Evolutionary conservation across 371 early-diverging fungal species (phyloP), one percentile per base, ranked within the genome.

Genomic region (Lichtheimia ramosa): DNA sequence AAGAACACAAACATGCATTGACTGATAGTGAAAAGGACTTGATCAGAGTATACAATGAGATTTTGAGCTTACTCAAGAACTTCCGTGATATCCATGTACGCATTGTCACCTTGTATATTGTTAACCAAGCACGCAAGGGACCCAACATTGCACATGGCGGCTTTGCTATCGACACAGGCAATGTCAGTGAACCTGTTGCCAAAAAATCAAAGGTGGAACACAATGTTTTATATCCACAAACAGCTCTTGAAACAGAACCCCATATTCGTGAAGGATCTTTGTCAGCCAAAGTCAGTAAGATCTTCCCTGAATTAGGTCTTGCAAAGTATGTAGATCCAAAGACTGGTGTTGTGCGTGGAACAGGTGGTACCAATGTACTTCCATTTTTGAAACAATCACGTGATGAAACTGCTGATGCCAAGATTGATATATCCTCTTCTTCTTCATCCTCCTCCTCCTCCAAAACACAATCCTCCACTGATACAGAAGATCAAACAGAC

Each of bases 341-440:
- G 41, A 64, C 75, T 2, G 75, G 83, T 23, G 83, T 89, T 13
- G 87, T 90, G 8, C 85, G 91, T 12, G 97, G 97, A 27, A 96
- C 98, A 0, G 98, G 98, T n/a, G 98, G 98, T 25, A 96, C 96
- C 3, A 91, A 96, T 62, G 81, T 96, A 16, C 89, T 96, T 51
- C 93, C 95, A 15, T 98, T 98, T 73, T 79, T 89, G 63, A 85
- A 86, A 52, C 83, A 77, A 62, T 79, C 81, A 3, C 77, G 87
- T 8, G 86, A 89, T 58, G 87, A 89, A 58, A 89, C 89, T 7
- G 64, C 67, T 14, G 70, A 69, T 15, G 57, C 74, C 21, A 73
- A 75, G 49, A 56, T 76, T 34, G 51, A 43, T 4, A 27, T 51
- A 12, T 34, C 34, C 34, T 34, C 34, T 8, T 34, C 34, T 10